Evolutionary conservation across 768 basidiomycete species (phyloP), one percentile per base, ranked within the genome.

Genomic region (Pisolithus tinctorius): DNA sequence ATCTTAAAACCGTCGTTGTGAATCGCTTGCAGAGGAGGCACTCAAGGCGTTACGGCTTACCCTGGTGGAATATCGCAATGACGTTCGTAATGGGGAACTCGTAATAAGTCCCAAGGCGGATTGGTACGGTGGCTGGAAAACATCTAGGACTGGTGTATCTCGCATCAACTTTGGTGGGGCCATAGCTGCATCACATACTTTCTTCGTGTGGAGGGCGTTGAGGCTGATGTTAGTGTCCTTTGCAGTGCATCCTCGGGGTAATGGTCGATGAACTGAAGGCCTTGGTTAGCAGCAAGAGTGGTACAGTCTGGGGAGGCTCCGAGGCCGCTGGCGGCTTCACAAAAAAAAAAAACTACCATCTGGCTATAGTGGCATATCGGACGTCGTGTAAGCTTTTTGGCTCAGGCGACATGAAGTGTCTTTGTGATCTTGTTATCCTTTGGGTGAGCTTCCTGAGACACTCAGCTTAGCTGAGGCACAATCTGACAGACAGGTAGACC

Each of bases 101-200:
- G 58, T 75, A 39, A 93, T 98, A 53, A 69, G 75, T 7, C 96
- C 95, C 2, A 88, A 96, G 62, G 82, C 78, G 41, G 95, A 99
- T 38, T 98, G 93, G 94, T 93, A 88, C 80, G 91, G 51, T 98
- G 96, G 95, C 72, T 98, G 36, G 91, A 93, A 57, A 81, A 79
- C 57, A 92, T 96, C 53, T 92, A 97, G 69, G 95, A 98, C 64
- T 99, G 96, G 96, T 99, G 96, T 71, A 86, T 98, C 62, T 98
- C 96, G 2, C 88, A 96, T 49, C 96, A 99, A 64, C 77, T 98
- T 16, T 99, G 96, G 96, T 98, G 95, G 95, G 95, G 96, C 27
- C 95, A 98, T 64, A 83, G 96, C 50, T 87, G 84, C 64, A 96
- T 96, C 3, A 95, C 93, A 0, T 98, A 96, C 72, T 87, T 93